phyloP scores from a whole-genome alignment of 2,329 filamentous ascomycete genomes.

The Alternaria incomplexa region DNA sequence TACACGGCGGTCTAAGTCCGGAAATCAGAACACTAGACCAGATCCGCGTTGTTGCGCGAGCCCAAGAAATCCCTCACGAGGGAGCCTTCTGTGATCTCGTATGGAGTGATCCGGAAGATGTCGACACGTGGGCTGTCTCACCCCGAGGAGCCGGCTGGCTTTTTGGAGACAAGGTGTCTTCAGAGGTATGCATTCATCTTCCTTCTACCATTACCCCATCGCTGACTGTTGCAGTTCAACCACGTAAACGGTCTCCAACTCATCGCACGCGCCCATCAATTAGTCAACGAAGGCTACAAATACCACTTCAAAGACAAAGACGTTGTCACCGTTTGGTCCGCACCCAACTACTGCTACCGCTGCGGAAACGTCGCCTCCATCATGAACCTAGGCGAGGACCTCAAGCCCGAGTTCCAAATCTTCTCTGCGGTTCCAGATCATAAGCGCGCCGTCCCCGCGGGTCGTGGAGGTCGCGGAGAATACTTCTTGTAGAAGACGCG shows the following conservation, averaged over 20 bases:
- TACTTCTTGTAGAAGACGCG: conserved; percentile 54
- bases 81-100: conserved; percentile 97
- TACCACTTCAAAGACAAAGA: conserved; percentile 96
- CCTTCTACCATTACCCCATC: not conserved
- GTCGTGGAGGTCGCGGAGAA: conserved; percentile 56
- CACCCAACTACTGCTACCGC: conserved; percentile 73
- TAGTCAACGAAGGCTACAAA: conserved; percentile 81
- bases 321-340: conserved; percentile 92
- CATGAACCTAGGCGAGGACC: conserved; percentile 87
- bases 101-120: conserved; percentile 82
- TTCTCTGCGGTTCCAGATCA: conserved; percentile 90
- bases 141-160: conserved; percentile 72
- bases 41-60: conserved; percentile 73
- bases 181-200: conserved; percentile 55
- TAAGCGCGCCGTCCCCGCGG: conserved; percentile 78
- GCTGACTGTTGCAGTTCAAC: conserved; percentile 62
- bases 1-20: conserved; percentile 95
- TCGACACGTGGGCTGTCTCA: conserved; percentile 73
- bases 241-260: conserved; percentile 75
- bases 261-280: conserved; percentile 75
- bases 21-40: conserved; percentile 95
- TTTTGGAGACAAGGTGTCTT: conserved; percentile 74
- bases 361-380: conserved; percentile 78
- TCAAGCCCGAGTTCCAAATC: conserved; percentile 90
- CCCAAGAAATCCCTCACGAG: conserved; percentile 96